These are phyloP conservation scores for Ophiocordyceps polyrhachis-furcata DNA, from an alignment of 2,329 filamentous ascomycete species.

Conservation along the genomic window DNA sequence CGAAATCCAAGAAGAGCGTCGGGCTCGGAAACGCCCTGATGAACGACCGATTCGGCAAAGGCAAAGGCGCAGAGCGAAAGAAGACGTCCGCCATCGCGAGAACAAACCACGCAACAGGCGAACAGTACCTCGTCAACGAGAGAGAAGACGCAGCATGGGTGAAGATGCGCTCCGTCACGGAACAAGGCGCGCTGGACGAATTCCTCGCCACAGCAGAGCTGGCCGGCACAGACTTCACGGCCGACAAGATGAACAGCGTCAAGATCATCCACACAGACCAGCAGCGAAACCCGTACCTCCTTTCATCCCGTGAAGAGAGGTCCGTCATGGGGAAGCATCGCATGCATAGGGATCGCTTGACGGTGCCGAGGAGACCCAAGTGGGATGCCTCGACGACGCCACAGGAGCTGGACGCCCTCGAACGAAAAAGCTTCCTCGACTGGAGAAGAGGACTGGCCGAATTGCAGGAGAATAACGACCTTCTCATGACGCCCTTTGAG, in stretches of 20 bases:
- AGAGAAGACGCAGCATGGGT: conserved; percentile 88
- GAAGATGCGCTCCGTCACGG: conserved; percentile 97
- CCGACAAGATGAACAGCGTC: conserved; percentile 96
- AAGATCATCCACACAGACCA: conserved; percentile 97
- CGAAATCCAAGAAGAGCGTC: conserved; percentile 90
- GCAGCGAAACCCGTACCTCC: conserved; percentile 85
- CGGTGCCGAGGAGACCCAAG: conserved; percentile 71
- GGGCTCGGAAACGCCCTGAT: conserved; percentile 94
- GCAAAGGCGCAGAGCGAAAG: conserved; percentile 69
- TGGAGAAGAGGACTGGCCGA: conserved; percentile 88
- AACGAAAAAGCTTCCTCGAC: conserved; percentile 63
- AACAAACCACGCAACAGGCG: conserved; percentile 62
- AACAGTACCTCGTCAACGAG: conserved; percentile 83
- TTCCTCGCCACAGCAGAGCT: conserved; percentile 91
- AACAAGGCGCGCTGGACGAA: conserved; percentile 91
- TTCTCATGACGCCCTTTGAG: conserved; percentile 96
- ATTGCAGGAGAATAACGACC: conserved; percentile 79
- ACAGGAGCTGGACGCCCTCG: conserved; percentile 57
- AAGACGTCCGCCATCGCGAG: conserved; percentile 41
- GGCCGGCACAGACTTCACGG: conserved; percentile 96
- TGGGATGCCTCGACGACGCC: conserved; percentile 81
- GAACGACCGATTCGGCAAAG: conserved; percentile 95
- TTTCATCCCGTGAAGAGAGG: conserved; percentile 71
- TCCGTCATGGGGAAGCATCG: conserved; percentile 64
- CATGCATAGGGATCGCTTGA: conserved; percentile 59